Base-by-base conservation (phyloP, 352 stramenopile species). In the Phytophthora idaei region DNA sequence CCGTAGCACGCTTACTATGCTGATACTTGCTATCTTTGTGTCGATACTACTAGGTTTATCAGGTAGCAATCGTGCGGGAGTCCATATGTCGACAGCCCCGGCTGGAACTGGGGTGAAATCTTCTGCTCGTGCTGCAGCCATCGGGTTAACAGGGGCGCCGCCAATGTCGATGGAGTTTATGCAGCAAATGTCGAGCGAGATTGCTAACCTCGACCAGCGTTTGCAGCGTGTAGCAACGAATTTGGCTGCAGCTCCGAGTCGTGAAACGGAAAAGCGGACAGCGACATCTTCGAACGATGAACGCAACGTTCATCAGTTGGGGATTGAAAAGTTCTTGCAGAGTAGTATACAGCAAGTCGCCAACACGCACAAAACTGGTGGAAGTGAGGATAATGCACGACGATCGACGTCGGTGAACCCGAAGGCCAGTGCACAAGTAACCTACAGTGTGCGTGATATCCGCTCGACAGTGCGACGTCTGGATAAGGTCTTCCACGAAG, bases 401-500 rank as follows among this genome's bases (percentile, higher is more conserved):
- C 46, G 31, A 29, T 54, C 52, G 0, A 37, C 32, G 4, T 51
- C 44, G 0, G 63, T 78, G 3, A 72, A 78, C 31, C 71, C 82
- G 7, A 83, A 69, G 4, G 29, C 64, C 0, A 76, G 80, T 6
- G 83, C 83, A 2, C 76, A 90, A 39, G 74, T 93, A 34, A 87
- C 71, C 1, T 73, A 87, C 51, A 71, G 71, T 4, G 80, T 92
- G 17, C 81, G 85, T 10, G 80, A 87, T 28, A 62, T 94, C 4
- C 81, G 83, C 32, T 87, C 85, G 17, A 90, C 81, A 0, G 72
- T 90, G 7, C 80, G 81, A 2, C 67, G 85, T 2, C 74, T 92
- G 7, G 85, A 94, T 45, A 85, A 85, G 42, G 85, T 92, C 10
- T 94, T 92, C 58, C 84, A 89, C 49, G 85, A 92, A 55, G 81